phyloP scores from a whole-genome alignment of 1,284 basidiomycete species.

The Quambalaria eucalypti region DNA sequence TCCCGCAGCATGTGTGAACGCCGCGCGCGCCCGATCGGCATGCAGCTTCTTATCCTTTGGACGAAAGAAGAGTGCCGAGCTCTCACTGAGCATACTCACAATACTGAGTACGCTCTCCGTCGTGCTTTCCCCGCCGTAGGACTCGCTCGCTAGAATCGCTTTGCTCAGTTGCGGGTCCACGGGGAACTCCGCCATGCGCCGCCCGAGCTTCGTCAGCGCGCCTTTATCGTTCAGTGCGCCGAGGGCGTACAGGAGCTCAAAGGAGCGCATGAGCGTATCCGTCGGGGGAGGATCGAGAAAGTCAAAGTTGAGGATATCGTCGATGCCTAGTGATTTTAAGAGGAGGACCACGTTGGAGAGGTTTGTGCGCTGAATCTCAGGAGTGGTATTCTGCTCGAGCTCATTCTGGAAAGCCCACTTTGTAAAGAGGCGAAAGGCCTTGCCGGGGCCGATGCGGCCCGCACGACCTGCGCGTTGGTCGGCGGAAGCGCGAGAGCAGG shows the following conservation, averaged over 20 bases:
- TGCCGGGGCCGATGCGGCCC: slow-evolving; percentile 95
- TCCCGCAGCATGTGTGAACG: slow-evolving; percentile 88
- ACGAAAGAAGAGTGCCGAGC: slow-evolving; percentile 84
- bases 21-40: slow-evolving; percentile 82
- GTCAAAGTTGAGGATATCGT: slow-evolving; percentile 59
- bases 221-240: slow-evolving; percentile 93
- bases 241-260: slow-evolving; percentile 87
- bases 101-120: slow-evolving; percentile 96
- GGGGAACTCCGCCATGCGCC: slow-evolving; percentile 97
- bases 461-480: slow-evolving; percentile 95
- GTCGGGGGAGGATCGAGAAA: slow-evolving; percentile 67
- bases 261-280: slow-evolving; percentile 90
- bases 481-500: slow-evolving; percentile 86
- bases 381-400: slow-evolving; percentile 57
- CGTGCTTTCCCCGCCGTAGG: slow-evolving; percentile 84
- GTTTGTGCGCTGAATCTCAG: slow-evolving; percentile 56
- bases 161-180: slow-evolving; percentile 97
- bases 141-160: slow-evolving; percentile 87
- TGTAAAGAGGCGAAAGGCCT: slow-evolving; percentile 76
- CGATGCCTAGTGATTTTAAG: slow-evolving; percentile 59
- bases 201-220: slow-evolving; percentile 87
- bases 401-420: slow-evolving; percentile 60
- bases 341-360: slow-evolving; percentile 55
- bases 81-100: slow-evolving; percentile 94
- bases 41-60: slow-evolving; percentile 69